Conservation (phyloP, 768 basidiomycete species). For the Phaffia australis region DNA sequence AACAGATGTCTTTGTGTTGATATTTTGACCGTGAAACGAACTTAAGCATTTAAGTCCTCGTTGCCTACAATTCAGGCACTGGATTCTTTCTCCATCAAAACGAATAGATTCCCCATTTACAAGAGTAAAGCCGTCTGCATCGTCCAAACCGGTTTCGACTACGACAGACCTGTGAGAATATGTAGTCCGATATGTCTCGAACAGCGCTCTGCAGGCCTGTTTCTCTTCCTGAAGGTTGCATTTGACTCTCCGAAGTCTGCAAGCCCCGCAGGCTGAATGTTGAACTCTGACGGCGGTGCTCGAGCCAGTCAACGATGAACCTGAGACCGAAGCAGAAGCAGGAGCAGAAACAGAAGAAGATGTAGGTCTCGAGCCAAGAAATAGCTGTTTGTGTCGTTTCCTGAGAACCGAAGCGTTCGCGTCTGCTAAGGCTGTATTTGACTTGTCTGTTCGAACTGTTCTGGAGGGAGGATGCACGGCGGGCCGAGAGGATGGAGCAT, state of each 20-base stretch:
- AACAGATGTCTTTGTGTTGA: too few species aligned
- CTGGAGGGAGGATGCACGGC: too few species aligned
- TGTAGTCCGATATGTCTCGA: neutral
- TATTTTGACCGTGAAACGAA: too few species aligned
- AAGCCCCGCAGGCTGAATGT: slow-evolving; percentile 88
- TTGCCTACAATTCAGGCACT: slow-evolving; percentile 82
- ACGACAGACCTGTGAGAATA: neutral
- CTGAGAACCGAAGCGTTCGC: too few species aligned
- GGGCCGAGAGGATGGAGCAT: too few species aligned
- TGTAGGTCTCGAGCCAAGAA: too few species aligned
- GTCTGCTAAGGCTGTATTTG: too few species aligned
- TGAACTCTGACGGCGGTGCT: slow-evolving; percentile 64
- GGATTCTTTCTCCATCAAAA: slow-evolving; percentile 37
- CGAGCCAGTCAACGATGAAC: too few species aligned
- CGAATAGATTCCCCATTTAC: slow-evolving; percentile 21
- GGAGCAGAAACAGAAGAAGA: too few species aligned
- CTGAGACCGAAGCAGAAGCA: too few species aligned
- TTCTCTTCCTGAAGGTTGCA: slow-evolving; percentile 75
- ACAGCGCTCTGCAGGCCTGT: slow-evolving; percentile 41
- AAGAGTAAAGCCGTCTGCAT: slow-evolving; percentile 25
- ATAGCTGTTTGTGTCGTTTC: too few species aligned
- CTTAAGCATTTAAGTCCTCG: slow-evolving; percentile 88
- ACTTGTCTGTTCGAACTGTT: too few species aligned
- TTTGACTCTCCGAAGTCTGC: slow-evolving; percentile 83
- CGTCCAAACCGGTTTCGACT: slow-evolving; percentile 18